Evolutionary conservation across 2,329 filamentous ascomycete species (phyloP).

Genomic region (Simplicillium aogashimaense): DNA sequence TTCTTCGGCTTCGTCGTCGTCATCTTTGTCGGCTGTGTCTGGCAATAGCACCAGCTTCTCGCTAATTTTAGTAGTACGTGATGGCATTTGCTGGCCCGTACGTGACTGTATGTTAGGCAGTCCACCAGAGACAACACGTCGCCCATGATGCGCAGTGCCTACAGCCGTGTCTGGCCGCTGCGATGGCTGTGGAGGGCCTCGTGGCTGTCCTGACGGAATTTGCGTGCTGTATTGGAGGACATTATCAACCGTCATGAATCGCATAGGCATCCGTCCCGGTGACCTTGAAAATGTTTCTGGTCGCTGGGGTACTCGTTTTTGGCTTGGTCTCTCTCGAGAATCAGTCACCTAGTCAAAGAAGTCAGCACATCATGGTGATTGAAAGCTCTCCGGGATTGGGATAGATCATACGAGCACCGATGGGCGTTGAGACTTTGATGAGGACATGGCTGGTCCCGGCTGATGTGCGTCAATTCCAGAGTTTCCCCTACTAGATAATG

Average conservation of each 20-base stretch:
- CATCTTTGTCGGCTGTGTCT: slow-evolving; percentile 58
- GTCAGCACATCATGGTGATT: slow-evolving; percentile 6
- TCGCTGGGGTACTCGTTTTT: slow-evolving; percentile 20
- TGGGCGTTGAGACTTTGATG: slow-evolving; percentile 6
- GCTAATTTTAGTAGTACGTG: slow-evolving; percentile 85
- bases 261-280: slow-evolving; percentile 41
- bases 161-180: slow-evolving; percentile 16
- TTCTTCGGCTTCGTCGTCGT: slow-evolving; percentile 44
- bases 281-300: slow-evolving; percentile 20
- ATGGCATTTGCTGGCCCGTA: slow-evolving; percentile 56
- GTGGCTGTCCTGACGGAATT: slow-evolving; percentile 87
- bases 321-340: slow-evolving; percentile 23
- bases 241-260: slow-evolving; percentile 84
- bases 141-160: slow-evolving; percentile 7
- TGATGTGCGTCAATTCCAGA: too few species aligned
- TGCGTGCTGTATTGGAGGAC: slow-evolving; percentile 90
- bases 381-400: neutral
- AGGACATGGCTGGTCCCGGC: slow-evolving; percentile 3
- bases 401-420: slow-evolving; percentile 5
- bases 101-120: slow-evolving; percentile 30
- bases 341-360: slow-evolving; percentile 24
- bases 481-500: too few species aligned
- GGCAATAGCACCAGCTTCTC: slow-evolving; percentile 95
- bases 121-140: slow-evolving; percentile 24
- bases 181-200: slow-evolving; percentile 51